phyloP scores from a whole-genome alignment of 805 yeast species.

The Ascoidea tarda region DNA sequence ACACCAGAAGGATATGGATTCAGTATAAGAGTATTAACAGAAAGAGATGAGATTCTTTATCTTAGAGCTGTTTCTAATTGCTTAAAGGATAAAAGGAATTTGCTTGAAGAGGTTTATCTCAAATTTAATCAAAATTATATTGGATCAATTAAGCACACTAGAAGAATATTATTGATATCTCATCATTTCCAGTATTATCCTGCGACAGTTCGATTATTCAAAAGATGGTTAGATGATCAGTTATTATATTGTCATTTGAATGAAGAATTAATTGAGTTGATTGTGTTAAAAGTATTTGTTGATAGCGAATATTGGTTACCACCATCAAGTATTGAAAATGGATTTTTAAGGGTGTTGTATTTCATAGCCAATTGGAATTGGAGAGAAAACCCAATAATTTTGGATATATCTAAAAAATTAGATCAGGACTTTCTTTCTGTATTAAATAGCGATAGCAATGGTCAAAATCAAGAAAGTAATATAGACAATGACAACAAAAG shows the following conservation, averaged over 20 bases:
- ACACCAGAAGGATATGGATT: slow-evolving; percentile 90
- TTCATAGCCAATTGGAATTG: slow-evolving; percentile 85
- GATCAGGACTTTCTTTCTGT: slow-evolving; percentile 20
- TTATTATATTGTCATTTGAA: slow-evolving; percentile 52
- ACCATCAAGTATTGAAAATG: slow-evolving; percentile 70
- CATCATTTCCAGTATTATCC: slow-evolving; percentile 62
- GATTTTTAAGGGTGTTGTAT: slow-evolving; percentile 60
- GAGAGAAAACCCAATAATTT: slow-evolving; percentile 73
- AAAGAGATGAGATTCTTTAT: slow-evolving; percentile 68
- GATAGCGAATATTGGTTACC: slow-evolving; percentile 75
- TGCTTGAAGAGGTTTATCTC: slow-evolving; percentile 46
- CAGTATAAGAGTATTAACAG: slow-evolving; percentile 61
- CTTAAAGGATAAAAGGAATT: slow-evolving; percentile 41
- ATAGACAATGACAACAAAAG: slow-evolving; percentile 5
- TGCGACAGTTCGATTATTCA: slow-evolving; percentile 72
- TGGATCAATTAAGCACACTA: slow-evolving; percentile 65
- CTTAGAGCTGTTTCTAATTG: slow-evolving; percentile 57
- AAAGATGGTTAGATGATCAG: slow-evolving; percentile 83
- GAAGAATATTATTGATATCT: slow-evolving; percentile 59
- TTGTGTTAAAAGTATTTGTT: slow-evolving; percentile 74
- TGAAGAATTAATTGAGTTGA: slow-evolving; percentile 70
- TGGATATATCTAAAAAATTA: slow-evolving; percentile 53
- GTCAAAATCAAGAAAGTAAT: slow-evolving; percentile 11
- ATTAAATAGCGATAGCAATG: slow-evolving; percentile 16
- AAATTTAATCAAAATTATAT: slow-evolving; percentile 50